Evolutionary conservation across 2,329 filamentous ascomycete species (phyloP), one percentile per base, ranked within the genome.

Genomic region (Ophiostoma tasmaniense): DNA sequence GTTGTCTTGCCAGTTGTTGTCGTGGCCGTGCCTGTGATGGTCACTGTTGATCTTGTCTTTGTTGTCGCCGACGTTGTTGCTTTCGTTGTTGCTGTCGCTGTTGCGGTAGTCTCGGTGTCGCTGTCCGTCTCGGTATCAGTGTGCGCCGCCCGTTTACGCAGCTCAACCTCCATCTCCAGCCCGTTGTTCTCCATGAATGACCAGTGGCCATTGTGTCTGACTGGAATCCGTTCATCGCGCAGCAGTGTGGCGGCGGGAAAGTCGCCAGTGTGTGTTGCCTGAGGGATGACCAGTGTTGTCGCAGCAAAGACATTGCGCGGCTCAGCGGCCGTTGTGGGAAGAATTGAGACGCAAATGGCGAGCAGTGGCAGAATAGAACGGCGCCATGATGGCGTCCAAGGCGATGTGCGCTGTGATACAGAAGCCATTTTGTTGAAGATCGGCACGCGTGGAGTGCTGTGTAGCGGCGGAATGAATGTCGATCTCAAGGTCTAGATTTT

Each of bases 171-270:
- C 42, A 45, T 45, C 5, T 45, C 42, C 11, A 72, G 72, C 62
- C 80, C 76, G 11, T 78, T 76, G 66, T 76, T 73, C 10, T 78
- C 75, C 71, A 80, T 72, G 73, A 78, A 77, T 25, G 74, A 73
- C 80, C 80, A 81, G 45, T 74, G 73, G 52, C 77, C 77, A 64
- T 77, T 72, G 61, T 76, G 68, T 69, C 76, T 73, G 69, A 77
- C 72, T 39, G 77, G 77, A 42, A 77, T 73, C 59, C 77, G 76
- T 39, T 75, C 75, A 74, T 81, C 80, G 68, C 79, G 74, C 45
- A 79, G 66, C 66, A 81, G 71, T 11, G 75, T 76, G 67, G 78
- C 77, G 50, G 71, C 71, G 45, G 75, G 62, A 68, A 72, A 64
- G 73, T 45, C 25, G 30, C 8, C 45, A 1, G 73, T 14, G 70